These are phyloP conservation scores for Boletus rubropictus DNA, from an alignment of 768 basidiomycete genomes.

Conservation along the genomic window DNA sequence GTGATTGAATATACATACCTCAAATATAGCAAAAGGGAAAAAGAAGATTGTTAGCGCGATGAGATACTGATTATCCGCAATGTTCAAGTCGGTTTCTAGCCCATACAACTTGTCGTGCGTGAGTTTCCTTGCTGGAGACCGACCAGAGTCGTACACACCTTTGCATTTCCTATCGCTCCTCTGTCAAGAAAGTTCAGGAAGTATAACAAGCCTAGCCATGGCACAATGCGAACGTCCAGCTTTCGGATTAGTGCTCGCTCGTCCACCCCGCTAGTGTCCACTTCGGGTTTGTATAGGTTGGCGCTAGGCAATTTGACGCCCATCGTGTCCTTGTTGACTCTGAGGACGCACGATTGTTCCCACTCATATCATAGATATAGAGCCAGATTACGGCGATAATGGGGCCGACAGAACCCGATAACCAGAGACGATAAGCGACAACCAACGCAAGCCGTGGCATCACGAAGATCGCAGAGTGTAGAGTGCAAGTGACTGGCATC, in stretches of 20 bases:
- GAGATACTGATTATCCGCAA: conserved; percentile 61
- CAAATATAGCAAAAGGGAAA: conserved; percentile 65
- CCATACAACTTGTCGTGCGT: conserved; percentile 46
- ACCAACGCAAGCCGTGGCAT: too few species aligned
- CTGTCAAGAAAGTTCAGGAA: conserved; percentile 66
- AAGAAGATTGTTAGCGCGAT: conserved; percentile 71
- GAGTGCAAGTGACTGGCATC: too few species aligned
- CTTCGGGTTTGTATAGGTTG: conserved; percentile 42
- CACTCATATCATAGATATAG: not conserved
- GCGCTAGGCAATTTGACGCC: not conserved
- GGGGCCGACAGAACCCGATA: not conserved
- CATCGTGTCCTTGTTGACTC: not conserved
- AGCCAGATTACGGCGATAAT: not conserved
- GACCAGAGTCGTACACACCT: conserved; percentile 35
- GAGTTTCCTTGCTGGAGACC: not conserved
- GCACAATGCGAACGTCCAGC: conserved; percentile 63
- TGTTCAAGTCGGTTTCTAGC: conserved; percentile 50
- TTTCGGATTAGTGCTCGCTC: conserved; percentile 51
- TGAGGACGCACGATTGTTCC: not conserved
- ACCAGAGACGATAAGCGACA: not conserved
- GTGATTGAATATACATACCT: conserved; percentile 37
- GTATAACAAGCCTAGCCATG: conserved; percentile 72
- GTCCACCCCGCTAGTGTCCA: conserved; percentile 50
- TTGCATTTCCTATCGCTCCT: conserved; percentile 67
- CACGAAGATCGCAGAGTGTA: not conserved